These are phyloP conservation scores for Chlamydomonas sp. DNA, from an alignment of 139 green algal species.

Conservation along the genomic window DNA sequence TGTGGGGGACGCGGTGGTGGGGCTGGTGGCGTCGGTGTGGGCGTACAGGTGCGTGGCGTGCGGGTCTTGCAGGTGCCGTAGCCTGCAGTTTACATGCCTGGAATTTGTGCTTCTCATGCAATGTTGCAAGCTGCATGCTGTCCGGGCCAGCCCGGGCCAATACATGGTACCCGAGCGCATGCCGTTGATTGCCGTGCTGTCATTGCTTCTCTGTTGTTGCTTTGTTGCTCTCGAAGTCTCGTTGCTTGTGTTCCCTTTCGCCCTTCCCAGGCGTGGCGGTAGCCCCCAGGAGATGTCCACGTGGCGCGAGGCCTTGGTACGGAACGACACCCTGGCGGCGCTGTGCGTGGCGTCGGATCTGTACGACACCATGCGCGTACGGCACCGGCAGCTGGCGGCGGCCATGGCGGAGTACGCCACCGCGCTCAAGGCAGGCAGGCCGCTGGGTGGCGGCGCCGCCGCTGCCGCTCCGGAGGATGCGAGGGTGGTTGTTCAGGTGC, in stretches of 20 bases:
- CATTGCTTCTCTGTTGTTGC: too few species aligned
- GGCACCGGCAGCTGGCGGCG: background rate
- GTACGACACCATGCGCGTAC: background rate
- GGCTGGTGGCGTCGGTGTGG: slow-evolving; percentile 9
- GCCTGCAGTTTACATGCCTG: background rate
- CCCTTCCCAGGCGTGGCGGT: background rate
- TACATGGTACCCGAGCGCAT: background rate
- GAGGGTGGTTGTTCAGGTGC: too few species aligned
- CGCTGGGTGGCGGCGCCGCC: too few species aligned
- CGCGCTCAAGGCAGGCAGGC: background rate
- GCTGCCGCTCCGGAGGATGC: too few species aligned
- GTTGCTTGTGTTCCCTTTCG: background rate
- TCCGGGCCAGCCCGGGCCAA: too few species aligned
- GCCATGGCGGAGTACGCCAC: background rate
- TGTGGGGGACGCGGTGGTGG: background rate
- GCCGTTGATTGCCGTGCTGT: background rate
- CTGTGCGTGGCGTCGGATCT: background rate
- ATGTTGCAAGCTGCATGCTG: background rate
- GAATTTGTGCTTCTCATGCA: background rate
- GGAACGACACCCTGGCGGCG: background rate
- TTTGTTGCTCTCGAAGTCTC: background rate
- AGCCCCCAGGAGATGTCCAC: background rate
- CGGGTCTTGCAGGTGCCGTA: background rate
- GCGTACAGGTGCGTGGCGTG: background rate
- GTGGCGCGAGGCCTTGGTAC: background rate